phyloP scores from a whole-genome alignment of 768 basidiomycete genomes.

The Leccinum arenicola region DNA sequence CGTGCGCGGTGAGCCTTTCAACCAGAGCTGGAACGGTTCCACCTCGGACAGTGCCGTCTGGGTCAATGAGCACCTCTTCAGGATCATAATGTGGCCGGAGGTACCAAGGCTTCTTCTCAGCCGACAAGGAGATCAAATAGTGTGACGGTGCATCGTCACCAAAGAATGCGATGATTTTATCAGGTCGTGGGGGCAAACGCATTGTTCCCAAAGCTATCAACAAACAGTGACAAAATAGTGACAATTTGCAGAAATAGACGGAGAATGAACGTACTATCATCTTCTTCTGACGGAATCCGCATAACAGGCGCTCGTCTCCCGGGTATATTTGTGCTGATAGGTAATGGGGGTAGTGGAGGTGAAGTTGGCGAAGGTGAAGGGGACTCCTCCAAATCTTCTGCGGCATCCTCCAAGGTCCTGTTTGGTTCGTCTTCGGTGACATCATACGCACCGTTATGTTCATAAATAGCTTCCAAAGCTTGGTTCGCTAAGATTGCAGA shows the following conservation, averaged over 20 bases:
- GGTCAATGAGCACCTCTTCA: slow-evolving; percentile 58
- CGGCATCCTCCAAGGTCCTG: slow-evolving; percentile 9
- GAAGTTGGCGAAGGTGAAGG: slow-evolving; percentile 1
- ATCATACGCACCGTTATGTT: slow-evolving; percentile 10
- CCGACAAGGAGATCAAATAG: slow-evolving; percentile 38
- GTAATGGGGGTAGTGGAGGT: slow-evolving; percentile 9
- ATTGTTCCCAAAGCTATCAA: slow-evolving; percentile 13
- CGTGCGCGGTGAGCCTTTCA: slow-evolving; percentile 65
- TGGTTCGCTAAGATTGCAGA: slow-evolving; percentile 27
- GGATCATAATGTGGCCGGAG: slow-evolving; percentile 54
- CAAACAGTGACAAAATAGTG: not conserved
- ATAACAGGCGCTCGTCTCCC: not conserved
- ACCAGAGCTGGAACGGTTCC: slow-evolving; percentile 61
- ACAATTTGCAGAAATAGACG: not conserved
- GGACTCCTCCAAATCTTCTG: slow-evolving; percentile 2
- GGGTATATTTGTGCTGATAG: slow-evolving; percentile 11
- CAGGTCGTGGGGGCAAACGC: slow-evolving; percentile 20
- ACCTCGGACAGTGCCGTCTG: slow-evolving; percentile 59
- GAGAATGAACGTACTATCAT: slow-evolving; percentile 12
- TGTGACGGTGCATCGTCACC: slow-evolving; percentile 49
- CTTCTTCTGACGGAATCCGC: slow-evolving; percentile 11
- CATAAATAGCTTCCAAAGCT: slow-evolving; percentile 16
- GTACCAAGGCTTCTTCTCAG: slow-evolving; percentile 54
- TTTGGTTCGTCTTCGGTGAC: slow-evolving; percentile 10
- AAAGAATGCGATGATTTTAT: slow-evolving; percentile 50